A percentile compares a stretch with the other conserved stretches of the same genome.
Evolutionary conservation across 495 filamentous ascomycete genomes (phyloP).

Genomic region (Amniculicola lignicola): DNA sequence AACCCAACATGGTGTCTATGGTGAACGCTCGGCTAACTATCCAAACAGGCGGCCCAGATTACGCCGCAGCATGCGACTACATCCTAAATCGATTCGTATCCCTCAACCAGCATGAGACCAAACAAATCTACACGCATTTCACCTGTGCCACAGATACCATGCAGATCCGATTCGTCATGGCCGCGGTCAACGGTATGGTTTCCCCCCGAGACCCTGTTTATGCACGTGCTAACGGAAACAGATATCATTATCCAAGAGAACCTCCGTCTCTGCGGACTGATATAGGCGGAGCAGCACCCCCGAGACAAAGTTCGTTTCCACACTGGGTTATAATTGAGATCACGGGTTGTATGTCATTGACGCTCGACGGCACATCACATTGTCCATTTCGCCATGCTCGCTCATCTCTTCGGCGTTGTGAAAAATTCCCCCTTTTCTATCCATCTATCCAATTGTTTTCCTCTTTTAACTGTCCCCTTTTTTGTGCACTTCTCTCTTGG

Average conservation of each 20-base stretch:
- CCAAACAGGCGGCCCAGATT: conserved; percentile 70
- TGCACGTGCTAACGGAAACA: conserved; percentile 40
- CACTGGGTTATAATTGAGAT: too few relatives aligned
- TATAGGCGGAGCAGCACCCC: too few relatives aligned
- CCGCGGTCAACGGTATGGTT: conserved; percentile 95
- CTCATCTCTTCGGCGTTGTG: conserved; percentile 34
- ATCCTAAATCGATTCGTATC: conserved; percentile 96
- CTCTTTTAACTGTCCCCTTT: conserved; percentile 10
- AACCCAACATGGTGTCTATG: background rate
- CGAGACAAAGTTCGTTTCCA: too few relatives aligned
- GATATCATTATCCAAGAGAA: conserved; percentile 99
- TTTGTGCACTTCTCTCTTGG: too few relatives aligned
- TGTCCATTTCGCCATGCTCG: conserved; percentile 18
- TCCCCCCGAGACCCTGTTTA: background rate
- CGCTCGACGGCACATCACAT: conserved; percentile 19
- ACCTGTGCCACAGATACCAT: conserved; percentile 94
- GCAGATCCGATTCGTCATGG: conserved; percentile 99
- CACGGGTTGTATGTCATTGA: conserved; percentile 32
- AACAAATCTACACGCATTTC: conserved; percentile 99
- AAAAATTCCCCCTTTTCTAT: too few relatives aligned
- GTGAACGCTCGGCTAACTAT: conserved; percentile 15
- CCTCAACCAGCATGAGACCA: conserved; percentile 97
- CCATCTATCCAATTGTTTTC: too few relatives aligned
- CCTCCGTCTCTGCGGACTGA: conserved; percentile 93
- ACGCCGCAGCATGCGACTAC: conserved; percentile 90